phyloP scores from a whole-genome alignment of 2,329 filamentous ascomycete species.

The Colletotrichum tabaci region DNA sequence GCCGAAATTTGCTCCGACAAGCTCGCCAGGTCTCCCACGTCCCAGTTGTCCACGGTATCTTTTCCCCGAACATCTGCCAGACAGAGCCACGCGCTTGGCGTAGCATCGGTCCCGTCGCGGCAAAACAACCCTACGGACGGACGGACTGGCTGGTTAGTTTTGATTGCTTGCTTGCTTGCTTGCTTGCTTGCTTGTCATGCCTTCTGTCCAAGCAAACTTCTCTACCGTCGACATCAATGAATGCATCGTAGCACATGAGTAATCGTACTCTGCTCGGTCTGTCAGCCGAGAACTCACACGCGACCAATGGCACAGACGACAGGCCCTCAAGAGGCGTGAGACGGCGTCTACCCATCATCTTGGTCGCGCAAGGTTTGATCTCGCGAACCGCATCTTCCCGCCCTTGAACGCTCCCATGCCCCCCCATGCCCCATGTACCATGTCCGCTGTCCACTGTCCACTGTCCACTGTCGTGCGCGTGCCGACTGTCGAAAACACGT shows the following conservation, averaged over 20 bases:
- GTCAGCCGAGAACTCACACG: conserved; percentile 18
- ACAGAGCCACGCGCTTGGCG: conserved; percentile 25
- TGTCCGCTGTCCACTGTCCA: not conserved
- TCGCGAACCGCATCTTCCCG: conserved; percentile 40
- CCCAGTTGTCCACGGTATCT: conserved; percentile 5
- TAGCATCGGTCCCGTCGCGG: conserved; percentile 21
- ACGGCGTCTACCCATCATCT: conserved; percentile 12
- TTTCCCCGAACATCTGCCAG: conserved; percentile 16
- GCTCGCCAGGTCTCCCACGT: conserved; percentile 24
- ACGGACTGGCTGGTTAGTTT: no score
- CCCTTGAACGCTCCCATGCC: conserved; percentile 30
- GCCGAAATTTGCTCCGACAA: conserved; percentile 40
- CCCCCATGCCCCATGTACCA: no score
- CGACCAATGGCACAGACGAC: conserved; percentile 17
- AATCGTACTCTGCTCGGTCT: conserved; percentile 26
- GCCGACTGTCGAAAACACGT: conserved; percentile 16
- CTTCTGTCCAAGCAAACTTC: no score
- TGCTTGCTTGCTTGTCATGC: no score
- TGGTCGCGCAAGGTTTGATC: conserved; percentile 40
- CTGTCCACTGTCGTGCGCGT: conserved; percentile 7
- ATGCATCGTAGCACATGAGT: not conserved
- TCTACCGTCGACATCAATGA: not conserved
- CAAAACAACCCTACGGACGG: conserved; percentile 7
- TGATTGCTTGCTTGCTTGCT: no score
- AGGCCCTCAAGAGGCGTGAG: not conserved